A percentile compares a stretch with the other conserved stretches of the same genome.
Conservation (phyloP, 768 basidiomycete genomes). For the Termitomyces bulborhizus region DNA sequence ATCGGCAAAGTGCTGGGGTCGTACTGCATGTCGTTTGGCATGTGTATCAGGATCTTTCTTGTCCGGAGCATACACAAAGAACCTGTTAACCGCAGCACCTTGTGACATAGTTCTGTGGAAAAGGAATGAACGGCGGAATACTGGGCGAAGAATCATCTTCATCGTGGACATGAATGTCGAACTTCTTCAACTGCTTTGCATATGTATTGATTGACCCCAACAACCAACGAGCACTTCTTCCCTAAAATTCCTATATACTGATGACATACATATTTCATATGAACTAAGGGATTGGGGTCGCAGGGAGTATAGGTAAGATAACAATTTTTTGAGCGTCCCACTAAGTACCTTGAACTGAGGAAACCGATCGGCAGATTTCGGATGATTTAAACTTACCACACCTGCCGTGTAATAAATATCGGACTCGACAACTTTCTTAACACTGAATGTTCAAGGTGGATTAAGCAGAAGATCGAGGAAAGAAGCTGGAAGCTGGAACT, state of each 20-base stretch:
- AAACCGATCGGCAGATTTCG: background rate
- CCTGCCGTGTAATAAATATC: slow-evolving; percentile 38
- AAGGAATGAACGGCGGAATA: background rate
- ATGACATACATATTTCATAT: background rate
- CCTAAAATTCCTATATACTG: background rate
- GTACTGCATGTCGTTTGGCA: slow-evolving; percentile 38
- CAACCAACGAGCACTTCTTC: background rate
- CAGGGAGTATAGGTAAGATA: slow-evolving; percentile 40
- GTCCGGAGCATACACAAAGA: slow-evolving; percentile 54
- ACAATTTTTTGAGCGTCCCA: slow-evolving; percentile 53
- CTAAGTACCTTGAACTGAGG: slow-evolving; percentile 21
- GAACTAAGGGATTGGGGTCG: slow-evolving; percentile 12
- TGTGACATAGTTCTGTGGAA: slow-evolving; percentile 4
- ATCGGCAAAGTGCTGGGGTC: slow-evolving; percentile 36
- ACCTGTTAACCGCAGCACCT: slow-evolving; percentile 21
- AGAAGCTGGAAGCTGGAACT: slow-evolving; percentile 4
- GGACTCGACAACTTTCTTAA: slow-evolving; percentile 30
- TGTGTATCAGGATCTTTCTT: slow-evolving; percentile 35
- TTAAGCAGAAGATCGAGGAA: background rate
- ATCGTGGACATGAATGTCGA: slow-evolving; percentile 2
- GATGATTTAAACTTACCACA: slow-evolving; percentile 25
- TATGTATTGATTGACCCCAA: background rate
- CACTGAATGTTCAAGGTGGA: slow-evolving; percentile 17
- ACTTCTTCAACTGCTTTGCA: background rate
- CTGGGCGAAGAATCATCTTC: background rate